Conservation (phyloP, 2,329 filamentous ascomycete genomes). For the Neurospora sp. region DNA sequence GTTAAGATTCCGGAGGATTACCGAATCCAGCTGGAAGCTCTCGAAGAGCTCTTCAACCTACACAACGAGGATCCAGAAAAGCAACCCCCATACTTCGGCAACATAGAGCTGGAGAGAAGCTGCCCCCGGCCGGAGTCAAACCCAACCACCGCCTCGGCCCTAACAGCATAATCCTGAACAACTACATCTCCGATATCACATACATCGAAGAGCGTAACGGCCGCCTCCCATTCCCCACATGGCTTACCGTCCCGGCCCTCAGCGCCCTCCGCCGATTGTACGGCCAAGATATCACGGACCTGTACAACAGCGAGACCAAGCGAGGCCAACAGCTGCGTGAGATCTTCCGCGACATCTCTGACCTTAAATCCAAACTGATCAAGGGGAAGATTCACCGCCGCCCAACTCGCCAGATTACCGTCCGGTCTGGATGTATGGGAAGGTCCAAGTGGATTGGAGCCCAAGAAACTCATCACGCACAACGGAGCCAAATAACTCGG, state of each 20-base stretch:
- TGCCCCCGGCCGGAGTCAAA: slow-evolving; percentile 53
- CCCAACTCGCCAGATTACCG: not conserved
- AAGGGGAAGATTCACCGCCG: not conserved
- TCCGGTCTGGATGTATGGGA: slow-evolving; percentile 71
- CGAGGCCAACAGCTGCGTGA: not conserved
- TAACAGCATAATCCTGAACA: not conserved
- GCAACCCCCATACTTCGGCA: slow-evolving; percentile 56
- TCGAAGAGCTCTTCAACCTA: slow-evolving; percentile 49
- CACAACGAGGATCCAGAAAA: slow-evolving; percentile 40
- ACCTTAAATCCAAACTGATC: not conserved
- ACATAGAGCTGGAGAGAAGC: slow-evolving; percentile 43
- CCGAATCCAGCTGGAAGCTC: slow-evolving; percentile 68
- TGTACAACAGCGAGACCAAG: not conserved
- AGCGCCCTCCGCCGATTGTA: not conserved
- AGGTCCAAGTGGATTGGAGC: slow-evolving; percentile 74
- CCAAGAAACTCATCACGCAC: too few relatives aligned
- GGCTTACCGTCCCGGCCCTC: not conserved
- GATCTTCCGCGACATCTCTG: not conserved
- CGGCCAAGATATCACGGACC: not conserved
- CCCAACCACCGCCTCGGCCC: not conserved
- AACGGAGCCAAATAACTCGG: slow-evolving; percentile 36
- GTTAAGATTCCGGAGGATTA: slow-evolving; percentile 84
- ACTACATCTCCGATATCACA: not conserved
- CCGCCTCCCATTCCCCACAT: not conserved
- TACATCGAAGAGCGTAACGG: not conserved